Evolutionary conservation across 1,139 yeast genomes (phyloP), one percentile per base, ranked within the genome.

Genomic region (Candida tetrigidarum): DNA sequence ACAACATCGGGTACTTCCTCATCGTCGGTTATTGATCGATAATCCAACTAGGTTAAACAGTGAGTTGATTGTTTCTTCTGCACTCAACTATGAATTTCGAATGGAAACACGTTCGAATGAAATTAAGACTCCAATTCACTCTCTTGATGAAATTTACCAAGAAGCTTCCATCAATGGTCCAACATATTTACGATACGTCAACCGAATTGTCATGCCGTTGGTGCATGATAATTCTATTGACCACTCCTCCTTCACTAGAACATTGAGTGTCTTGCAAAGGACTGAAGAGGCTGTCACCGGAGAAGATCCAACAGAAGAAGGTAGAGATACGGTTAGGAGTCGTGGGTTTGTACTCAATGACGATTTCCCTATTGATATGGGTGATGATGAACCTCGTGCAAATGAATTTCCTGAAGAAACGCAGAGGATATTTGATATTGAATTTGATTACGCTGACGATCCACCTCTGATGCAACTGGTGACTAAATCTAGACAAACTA

Each of bases 31-130:
- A 8, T 35, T 47, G 11, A 28, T 41, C 18, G 50, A 49, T 35
- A 23, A 40, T 8, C 36, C 32, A 9, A 53, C 43, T 46, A 49
- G 47, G 51, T 50, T 45, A 36, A 51, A 37, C 25, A 45, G 45
- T 30, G 41, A 43, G 3, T 39, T 44, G 30, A 35, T 37, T 5
- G 35, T 37, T 8, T 23, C 37, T 12, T 19, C 15, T 4, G 26
- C 26, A 2, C 8, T 33, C 9, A 32, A 39, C n/a, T 33, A 26
- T 27, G 42, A 42, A 30, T 30, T 36, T n/a, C 26, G 12, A 19
- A 40, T 26, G 43, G 26, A 6, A 28, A 39, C n/a, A 27, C 35
- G 9, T 47, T 47, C 34, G 42, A 41, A 26, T 29, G 34, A 7
- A 39, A 33, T 12, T 37, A n/a, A 30, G 16, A 20, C n/a, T 3